Percentiles rank a stretch among this genome's conserved stretches.
Evolutionary conservation across 140 eudicot species (phyloP).

Genomic region (Oenanthe javanica): DNA sequence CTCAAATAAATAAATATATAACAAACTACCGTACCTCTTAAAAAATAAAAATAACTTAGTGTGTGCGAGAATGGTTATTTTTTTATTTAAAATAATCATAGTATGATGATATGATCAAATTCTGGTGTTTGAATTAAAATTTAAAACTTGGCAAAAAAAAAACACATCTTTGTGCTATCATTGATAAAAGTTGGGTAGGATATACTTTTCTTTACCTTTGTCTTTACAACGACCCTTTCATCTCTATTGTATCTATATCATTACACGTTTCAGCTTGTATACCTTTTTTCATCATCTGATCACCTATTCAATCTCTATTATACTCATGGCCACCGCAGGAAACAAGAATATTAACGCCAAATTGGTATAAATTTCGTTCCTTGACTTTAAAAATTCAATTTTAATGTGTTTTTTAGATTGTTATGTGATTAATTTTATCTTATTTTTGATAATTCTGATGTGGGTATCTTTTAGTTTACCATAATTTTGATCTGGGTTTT

Average conservation of each 20-base stretch:
- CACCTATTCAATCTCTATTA: not conserved
- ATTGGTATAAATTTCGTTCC: conserved; percentile 21
- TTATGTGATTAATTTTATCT: not conserved
- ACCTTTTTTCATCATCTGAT: not conserved
- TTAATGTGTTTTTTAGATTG: not conserved
- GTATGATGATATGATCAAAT: too few relatives aligned
- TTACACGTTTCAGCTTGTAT: not conserved
- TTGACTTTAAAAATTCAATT: not conserved
- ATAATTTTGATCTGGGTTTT: not conserved
- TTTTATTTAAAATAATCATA: too few relatives aligned
- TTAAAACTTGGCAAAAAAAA: too few relatives aligned
- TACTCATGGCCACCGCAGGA: conserved; percentile 31
- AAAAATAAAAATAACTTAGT: too few relatives aligned
- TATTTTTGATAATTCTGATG: not conserved
- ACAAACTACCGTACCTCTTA: too few relatives aligned
- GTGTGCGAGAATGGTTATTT: too few relatives aligned
- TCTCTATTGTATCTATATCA: not conserved
- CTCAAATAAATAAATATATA: too few relatives aligned
- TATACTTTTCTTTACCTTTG: not conserved
- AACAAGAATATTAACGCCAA: conserved; percentile 46
- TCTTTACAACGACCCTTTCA: not conserved
- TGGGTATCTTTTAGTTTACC: conserved; percentile 4
- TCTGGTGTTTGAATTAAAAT: too few relatives aligned
- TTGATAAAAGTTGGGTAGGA: not conserved
- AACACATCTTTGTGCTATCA: not conserved